Evolutionary conservation across 768 basidiomycete genomes (phyloP), one percentile per base, ranked within the genome.

Genomic region (Xerocomellus chrysenteron): DNA sequence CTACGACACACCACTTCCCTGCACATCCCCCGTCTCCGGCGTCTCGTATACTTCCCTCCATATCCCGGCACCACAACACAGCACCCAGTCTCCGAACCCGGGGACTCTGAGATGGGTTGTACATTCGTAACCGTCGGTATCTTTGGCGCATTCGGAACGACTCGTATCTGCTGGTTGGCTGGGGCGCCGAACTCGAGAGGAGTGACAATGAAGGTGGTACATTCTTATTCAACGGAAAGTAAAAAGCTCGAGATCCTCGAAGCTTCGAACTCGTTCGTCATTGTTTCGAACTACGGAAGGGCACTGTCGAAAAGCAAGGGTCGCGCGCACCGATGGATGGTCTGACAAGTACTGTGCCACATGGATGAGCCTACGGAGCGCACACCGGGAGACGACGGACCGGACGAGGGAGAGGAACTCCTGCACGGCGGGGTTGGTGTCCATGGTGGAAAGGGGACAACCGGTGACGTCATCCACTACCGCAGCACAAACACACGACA

Each of bases 331-430:
- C n/a, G n/a, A n/a, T n/a, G n/a, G n/a, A n/a, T n/a, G n/a, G n/a
- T n/a, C n/a, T n/a, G n/a, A n/a, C n/a, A n/a, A n/a, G n/a, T n/a
- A n/a, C n/a, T n/a, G n/a, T 82, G 57, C 13, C 2, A 5, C 3
- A 3, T 26, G 21, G 14, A 9, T 54, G 30, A 50, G 55, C 39
- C 36, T 4, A 12, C 28, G 11, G 5, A 12, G 2, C 13, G 4
- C 2, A n/a, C 11, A n/a, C 3, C 35, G 4, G 16, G 0, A 48
- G 1, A 50, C 2, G 3, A 69, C 74, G 32, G 9, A 81, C 76
- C 89, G 74, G 9, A 87, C 75, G 11, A 91, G 84, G 3, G 85
- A 72, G 40, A 90, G 75, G 67, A 85, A 88, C 3, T 90, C 84
- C 39, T 77, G 77, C 11, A 90, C 79, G 3, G 79, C 82, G 0